Percentiles rank a stretch among this genome's conserved stretches.
These are phyloP conservation scores for Samsoniella hepiali DNA, from an alignment of 2,329 filamentous ascomycete species.

Conservation along the genomic window DNA sequence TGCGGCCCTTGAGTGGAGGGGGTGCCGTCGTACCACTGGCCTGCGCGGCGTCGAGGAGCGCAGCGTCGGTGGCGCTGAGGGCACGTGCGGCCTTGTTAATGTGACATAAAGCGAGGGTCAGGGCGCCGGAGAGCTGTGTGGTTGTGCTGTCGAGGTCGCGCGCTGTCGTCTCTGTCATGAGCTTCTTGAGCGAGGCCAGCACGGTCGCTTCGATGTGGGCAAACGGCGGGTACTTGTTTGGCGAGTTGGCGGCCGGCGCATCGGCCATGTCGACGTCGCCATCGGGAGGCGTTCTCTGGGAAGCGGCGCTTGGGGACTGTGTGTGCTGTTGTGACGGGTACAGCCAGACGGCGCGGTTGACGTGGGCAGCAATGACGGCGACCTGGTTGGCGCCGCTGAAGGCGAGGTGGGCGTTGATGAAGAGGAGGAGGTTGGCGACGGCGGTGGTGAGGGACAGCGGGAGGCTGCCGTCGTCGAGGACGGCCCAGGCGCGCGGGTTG, in stretches of 20 bases:
- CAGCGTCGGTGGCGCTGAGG: conserved; percentile 54
- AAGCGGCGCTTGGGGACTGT: conserved; percentile 17
- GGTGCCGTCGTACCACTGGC: conserved; percentile 29
- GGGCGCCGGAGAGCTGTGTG: conserved; percentile 84
- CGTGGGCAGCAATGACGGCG: conserved; percentile 85
- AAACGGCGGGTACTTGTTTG: conserved; percentile 94
- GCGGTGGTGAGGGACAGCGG: conserved; percentile 81
- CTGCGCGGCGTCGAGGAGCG: conserved; percentile 36
- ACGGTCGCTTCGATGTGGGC: conserved; percentile 81
- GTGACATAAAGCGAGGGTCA: conserved; percentile 84
- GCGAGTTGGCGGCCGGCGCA: conserved; percentile 41
- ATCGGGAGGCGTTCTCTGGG: conserved; percentile 22
- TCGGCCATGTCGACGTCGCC: conserved; percentile 59
- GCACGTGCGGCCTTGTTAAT: conserved; percentile 78
- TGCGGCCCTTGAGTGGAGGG: conserved; percentile 52
- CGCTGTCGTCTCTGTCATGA: conserved; percentile 67
- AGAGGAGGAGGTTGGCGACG: conserved; percentile 85
- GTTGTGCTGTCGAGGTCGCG: conserved; percentile 68
- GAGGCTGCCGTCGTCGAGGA: conserved; percentile 64
- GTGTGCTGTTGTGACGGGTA: conserved; percentile 61
- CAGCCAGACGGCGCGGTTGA: conserved; percentile 81
- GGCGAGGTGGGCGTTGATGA: conserved; percentile 93
- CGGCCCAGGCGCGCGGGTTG: conserved; percentile 90
- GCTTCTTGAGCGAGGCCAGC: conserved; percentile 66
- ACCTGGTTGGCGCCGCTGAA: conserved; percentile 93